Evolutionary conservation across 805 yeast species (phyloP), one percentile per base, ranked within the genome.

Genomic region (Tetrapisispora nanseiensis): DNA sequence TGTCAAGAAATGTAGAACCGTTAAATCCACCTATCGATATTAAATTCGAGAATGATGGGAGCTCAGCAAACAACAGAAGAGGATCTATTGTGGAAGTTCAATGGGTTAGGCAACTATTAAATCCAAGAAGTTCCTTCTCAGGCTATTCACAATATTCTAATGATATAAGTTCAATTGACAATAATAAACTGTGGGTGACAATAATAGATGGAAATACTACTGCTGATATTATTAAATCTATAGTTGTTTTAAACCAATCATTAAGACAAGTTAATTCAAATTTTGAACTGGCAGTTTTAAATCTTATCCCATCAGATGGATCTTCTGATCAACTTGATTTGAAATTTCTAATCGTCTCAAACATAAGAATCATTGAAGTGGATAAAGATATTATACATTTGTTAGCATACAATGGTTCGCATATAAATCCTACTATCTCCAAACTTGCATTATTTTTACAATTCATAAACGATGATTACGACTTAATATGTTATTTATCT

Each of bases 121-220:
- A 61, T 39, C 66, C 66, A n/a, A 50, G 66, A 41, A 57, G 63
- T 45, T 61, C 66, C 2, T 60, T 61, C 35, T 58, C 66, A 6
- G 61, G 61, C 7, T 46, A 45, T 3, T 50, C 60, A 2, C 23
- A 49, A 5, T 49, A 52, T 39, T 60, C 55, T 39, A 55, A 31
- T 37, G 33, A 33, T 40, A 5, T 22, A 20, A 7, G 22, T 29
- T 16, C 26, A n/a, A 24, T 35, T 6, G 31, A 40, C n/a, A n/a
- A 35, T 26, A 34, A 33, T 26, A 43, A 48, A 43, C 37, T 61
- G 39, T 61, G 65, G 65, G 57, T 56, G 6, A 61, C 64, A 3
- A 49, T 52, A 2, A 35, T 61, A n/a, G 44, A 41, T 11, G 49
- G 50, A 30, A 50, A 50, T 33, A 44, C 54, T 28, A 34, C 36